Percentiles rank a stretch among this genome's conserved stretches.
phyloP scores from a whole-genome alignment of 495 filamentous ascomycete species.

The Neurospora sp. region DNA sequence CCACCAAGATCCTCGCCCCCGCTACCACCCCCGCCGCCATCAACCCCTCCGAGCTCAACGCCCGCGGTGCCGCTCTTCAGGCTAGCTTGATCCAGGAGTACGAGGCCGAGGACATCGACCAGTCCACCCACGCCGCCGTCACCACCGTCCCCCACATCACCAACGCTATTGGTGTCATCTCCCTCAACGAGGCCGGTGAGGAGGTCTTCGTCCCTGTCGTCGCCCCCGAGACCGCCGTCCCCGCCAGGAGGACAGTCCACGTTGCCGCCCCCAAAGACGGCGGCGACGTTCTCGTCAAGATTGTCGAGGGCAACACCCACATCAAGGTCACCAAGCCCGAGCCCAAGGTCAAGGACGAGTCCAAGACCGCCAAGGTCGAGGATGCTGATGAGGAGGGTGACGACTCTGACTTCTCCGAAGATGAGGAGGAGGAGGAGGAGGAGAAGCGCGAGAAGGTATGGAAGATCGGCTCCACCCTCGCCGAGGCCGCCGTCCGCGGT shows the following conservation, averaged over 20 bases:
- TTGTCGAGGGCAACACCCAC: constrained; percentile 75
- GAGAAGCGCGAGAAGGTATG: constrained; percentile 85
- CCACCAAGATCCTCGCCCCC: constrained; percentile 72
- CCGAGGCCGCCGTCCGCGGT: constrained; percentile 72
- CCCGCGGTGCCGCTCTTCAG: constrained; percentile 89
- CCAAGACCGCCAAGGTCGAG: constrained; percentile 28
- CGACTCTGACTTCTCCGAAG: constrained; percentile 52
- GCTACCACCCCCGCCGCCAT: constrained; percentile 65
- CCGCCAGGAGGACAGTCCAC: constrained; percentile 71
- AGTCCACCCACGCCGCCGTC: constrained; percentile 90
- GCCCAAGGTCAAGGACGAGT: constrained; percentile 52
- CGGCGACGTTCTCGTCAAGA: constrained; percentile 74
- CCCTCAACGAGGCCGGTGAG: constrained; percentile 48
- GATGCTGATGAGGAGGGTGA: constrained; percentile 42
- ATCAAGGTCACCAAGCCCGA: constrained; percentile 87
- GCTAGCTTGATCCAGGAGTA: constrained; percentile 87
- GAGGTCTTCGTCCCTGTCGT: constrained; percentile 71
- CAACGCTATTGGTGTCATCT: constrained; percentile 80
- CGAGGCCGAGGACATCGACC: constrained; percentile 85
- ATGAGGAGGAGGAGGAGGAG: constrained; percentile 75
- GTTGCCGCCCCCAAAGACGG: constrained; percentile 64
- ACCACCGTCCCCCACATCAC: constrained; percentile 84
- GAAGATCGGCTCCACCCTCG: constrained; percentile 75
- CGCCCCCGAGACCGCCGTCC: constrained; percentile 76
- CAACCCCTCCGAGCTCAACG: constrained; percentile 85